phyloP scores from a whole-genome alignment of 345 rosid genomes.

The Schrenkiella parvula region DNA sequence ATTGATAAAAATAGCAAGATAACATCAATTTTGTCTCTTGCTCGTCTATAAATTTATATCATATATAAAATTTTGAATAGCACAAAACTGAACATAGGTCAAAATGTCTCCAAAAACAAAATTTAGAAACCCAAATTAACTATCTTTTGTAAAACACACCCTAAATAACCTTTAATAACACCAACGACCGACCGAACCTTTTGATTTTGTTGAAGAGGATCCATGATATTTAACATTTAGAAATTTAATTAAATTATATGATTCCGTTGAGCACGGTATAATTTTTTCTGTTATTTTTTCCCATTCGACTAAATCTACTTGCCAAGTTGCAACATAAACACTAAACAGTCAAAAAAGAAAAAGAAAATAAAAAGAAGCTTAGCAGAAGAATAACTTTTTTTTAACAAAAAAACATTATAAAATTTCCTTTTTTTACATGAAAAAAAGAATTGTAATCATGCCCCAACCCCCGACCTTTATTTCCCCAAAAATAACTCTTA shows the following conservation, averaged over 20 bases:
- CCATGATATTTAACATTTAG: slow-evolving; percentile 11
- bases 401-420: background rate
- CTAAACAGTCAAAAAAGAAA: background rate
- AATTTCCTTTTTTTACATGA: background rate
- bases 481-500: background rate
- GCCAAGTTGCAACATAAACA: slow-evolving; percentile 3
- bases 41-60: too few species aligned
- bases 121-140: too few species aligned
- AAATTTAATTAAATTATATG: background rate
- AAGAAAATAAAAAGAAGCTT: background rate
- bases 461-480: background rate
- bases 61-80: too few species aligned
- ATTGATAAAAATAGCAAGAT: background rate
- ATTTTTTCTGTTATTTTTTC: background rate
- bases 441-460: background rate
- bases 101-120: too few species aligned
- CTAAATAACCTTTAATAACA: background rate
- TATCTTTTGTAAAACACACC: too few species aligned
- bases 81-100: too few species aligned
- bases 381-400: background rate
- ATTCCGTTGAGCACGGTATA: background rate
- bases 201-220: background rate
- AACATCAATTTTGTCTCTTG: too few species aligned
- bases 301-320: background rate
- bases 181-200: slow-evolving; percentile 7